Percentiles rank a stretch among this genome's conserved stretches.
Evolutionary conservation across 1,284 basidiomycete genomes (phyloP).

Genomic region (Ceratobasidium papillatum): DNA sequence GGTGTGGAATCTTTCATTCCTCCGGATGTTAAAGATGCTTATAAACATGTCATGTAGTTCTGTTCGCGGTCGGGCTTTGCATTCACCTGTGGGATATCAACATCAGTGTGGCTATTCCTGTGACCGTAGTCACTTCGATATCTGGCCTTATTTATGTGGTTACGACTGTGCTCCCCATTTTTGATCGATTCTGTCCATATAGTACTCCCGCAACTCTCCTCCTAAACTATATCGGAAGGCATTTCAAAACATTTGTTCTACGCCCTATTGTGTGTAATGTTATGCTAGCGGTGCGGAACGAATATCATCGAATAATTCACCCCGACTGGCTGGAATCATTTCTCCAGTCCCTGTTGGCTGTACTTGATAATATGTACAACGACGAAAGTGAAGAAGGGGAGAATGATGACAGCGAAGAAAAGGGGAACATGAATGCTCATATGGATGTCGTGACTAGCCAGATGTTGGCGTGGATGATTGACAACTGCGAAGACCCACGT

Average conservation of each 20-base stretch:
- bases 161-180: background rate
- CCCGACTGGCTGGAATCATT: background rate
- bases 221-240: background rate
- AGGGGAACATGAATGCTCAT: background rate
- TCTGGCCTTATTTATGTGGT: background rate
- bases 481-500: background rate
- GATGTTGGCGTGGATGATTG: slow-evolving; percentile 3
- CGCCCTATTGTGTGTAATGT: no score
- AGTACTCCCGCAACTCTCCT: background rate
- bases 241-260: no score
- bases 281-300: background rate
- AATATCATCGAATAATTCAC: background rate
- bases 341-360: no score
- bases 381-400: no score
- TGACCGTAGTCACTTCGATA: background rate
- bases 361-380: background rate
- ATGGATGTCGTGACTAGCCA: slow-evolving; percentile 19
- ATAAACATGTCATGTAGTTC: background rate
- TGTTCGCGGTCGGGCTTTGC: background rate
- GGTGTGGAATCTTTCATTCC: no score
- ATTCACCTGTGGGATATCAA: slow-evolving; percentile 2
- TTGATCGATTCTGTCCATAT: slow-evolving; percentile 8
- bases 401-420: background rate
- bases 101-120: background rate
- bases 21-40: no score